Evolutionary conservation across 1,284 basidiomycete species (phyloP).

Genomic region (Bjerkandera adusta): DNA sequence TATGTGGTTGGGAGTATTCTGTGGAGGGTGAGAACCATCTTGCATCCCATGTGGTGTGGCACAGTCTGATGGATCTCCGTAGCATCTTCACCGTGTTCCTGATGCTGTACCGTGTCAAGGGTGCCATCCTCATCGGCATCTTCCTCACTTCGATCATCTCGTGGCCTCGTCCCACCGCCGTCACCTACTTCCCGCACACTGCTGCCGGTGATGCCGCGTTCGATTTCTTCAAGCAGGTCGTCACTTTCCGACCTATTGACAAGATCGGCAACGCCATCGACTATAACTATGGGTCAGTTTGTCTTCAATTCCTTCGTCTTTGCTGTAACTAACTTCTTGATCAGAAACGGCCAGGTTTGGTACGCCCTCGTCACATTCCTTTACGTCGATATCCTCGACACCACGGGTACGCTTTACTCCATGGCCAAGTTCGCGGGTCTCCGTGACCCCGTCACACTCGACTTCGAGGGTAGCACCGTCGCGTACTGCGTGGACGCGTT

Average conservation of each 20-base stretch:
- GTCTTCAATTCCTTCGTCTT: background rate
- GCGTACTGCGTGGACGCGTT: slow-evolving; percentile 87
- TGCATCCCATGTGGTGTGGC: background rate
- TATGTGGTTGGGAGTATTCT: slow-evolving; percentile 88
- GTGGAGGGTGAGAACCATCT: slow-evolving; percentile 71
- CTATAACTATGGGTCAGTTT: slow-evolving; percentile 44
- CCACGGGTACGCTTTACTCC: slow-evolving; percentile 69
- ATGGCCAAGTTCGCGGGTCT: slow-evolving; percentile 94
- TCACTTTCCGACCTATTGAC: slow-evolving; percentile 68
- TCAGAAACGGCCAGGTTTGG: slow-evolving; percentile 74
- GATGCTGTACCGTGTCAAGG: slow-evolving; percentile 85
- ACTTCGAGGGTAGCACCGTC: slow-evolving; percentile 85
- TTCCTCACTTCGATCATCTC: slow-evolving; percentile 85
- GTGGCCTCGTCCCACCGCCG: slow-evolving; percentile 79
- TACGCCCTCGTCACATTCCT: slow-evolving; percentile 87
- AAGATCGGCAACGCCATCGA: slow-evolving; percentile 63
- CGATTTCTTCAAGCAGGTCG: slow-evolving; percentile 87
- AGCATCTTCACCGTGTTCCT: slow-evolving; percentile 77
- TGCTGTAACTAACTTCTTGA: slow-evolving; percentile 5
- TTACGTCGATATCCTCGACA: slow-evolving; percentile 80
- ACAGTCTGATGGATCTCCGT: slow-evolving; percentile 22
- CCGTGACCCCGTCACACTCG: slow-evolving; percentile 80
- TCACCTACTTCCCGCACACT: slow-evolving; percentile 85
- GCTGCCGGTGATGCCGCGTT: slow-evolving; percentile 69
- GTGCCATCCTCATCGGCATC: slow-evolving; percentile 83